Conservation (phyloP, 345 rosid species). For the Populus euphratica region DNA sequence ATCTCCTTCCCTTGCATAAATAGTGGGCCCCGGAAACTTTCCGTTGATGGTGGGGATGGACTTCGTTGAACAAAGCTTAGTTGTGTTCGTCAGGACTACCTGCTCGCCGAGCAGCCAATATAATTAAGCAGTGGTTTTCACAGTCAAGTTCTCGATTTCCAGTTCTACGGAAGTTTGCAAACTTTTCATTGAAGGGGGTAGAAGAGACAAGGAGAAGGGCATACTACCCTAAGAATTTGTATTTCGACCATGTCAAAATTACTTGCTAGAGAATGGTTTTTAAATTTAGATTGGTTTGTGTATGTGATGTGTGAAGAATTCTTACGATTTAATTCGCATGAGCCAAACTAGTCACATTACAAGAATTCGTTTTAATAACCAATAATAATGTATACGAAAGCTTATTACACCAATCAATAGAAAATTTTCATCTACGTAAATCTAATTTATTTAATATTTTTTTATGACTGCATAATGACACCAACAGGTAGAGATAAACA, state of each 20-base stretch:
- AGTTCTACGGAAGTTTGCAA: not conserved
- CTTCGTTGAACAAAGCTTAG: constrained; percentile 65
- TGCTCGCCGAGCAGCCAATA: constrained; percentile 12
- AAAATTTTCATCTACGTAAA: not conserved
- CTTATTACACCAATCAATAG: not conserved
- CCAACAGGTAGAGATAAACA: not conserved
- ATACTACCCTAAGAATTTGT: not conserved
- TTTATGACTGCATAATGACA: not conserved
- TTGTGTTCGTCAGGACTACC: constrained; percentile 54
- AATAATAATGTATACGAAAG: not conserved
- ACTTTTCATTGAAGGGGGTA: not conserved
- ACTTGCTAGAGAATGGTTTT: not conserved
- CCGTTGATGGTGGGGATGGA: constrained; percentile 57
- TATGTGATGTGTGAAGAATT: not conserved
- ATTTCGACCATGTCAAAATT: not conserved
- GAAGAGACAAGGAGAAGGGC: not conserved
- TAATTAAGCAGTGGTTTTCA: not conserved
- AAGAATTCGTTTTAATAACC: not conserved
- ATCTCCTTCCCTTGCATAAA: constrained; percentile 67
- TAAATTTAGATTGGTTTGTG: not conserved
- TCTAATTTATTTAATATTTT: not conserved
- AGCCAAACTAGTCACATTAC: not conserved
- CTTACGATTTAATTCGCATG: not conserved
- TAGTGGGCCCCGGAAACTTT: constrained; percentile 68
- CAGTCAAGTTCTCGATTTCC: not conserved